Base-by-base conservation (phyloP, 345 rosid species). In the Eucalyptus pumila region DNA sequence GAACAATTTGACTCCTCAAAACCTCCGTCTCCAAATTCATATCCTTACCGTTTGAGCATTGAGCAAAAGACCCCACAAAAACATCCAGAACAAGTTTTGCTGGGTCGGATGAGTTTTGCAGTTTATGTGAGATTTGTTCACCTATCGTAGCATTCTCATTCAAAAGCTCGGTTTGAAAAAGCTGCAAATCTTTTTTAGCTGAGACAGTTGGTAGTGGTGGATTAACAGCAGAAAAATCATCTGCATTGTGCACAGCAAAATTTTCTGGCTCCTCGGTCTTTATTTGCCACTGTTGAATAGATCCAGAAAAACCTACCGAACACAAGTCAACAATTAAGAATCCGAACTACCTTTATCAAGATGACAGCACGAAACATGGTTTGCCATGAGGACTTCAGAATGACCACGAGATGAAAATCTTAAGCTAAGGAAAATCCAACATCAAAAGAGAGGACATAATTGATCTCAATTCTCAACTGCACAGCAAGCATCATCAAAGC, bases 71-170 rank as follows among this genome's bases (percentile, higher is more conserved):
- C 67, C 91, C 92, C 86, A 89, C 62, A 87, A 95, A 88, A 86
- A 93, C 92, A 90, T 92, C 94, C 51, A 95, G 87, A 81, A 93
- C 95, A 76, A 95, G 93, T 91, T 92, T 91, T 52, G 93, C 93
- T 83, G 97, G 97, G 80, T 94, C 92, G 23, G 91, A 49, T 30
- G 94, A 93, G 32, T 83, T 51, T 76, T 90, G 51, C 19, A 94
- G 48, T 32, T 91, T 87, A 87, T 7, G 14, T 4, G 58, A 34
- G 30, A 94, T 90, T 72, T 93, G 90, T 23, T 88, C 30, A 81
- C 87, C 76, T 90, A 93, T 86, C 87, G 80, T 86, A 86, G 87
- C 88, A 86, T 52, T 85, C 86, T 91, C 91, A 87, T 86, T 91
- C 87, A 91, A 40, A 88, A 88, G 42, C 80, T 16, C 80, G 24